Evolutionary conservation across 306 rosid species (phyloP).

Genomic region (Pterocarpus macrocarpus): DNA sequence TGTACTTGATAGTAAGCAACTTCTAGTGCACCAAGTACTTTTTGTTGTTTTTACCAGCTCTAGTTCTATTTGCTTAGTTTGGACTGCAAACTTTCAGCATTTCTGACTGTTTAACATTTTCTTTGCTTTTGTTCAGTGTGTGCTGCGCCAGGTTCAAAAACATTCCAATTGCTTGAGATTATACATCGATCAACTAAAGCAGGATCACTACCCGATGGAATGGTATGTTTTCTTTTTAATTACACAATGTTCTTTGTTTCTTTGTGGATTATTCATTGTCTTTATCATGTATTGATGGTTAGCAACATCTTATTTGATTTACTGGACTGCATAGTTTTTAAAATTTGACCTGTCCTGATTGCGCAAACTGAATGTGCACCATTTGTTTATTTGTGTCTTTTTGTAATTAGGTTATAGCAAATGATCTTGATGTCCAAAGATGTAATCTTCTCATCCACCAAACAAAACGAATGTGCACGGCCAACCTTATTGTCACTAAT

Average conservation of each 20-base stretch:
- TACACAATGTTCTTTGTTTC: slow-evolving; percentile 6
- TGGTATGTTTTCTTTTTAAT: slow-evolving; percentile 68
- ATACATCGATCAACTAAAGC: slow-evolving; percentile 78
- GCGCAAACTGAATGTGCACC: slow-evolving; percentile 33
- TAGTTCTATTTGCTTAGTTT: slow-evolving; percentile 28
- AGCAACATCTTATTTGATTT: slow-evolving; percentile 32
- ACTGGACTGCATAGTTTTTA: slow-evolving; percentile 18
- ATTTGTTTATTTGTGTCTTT: slow-evolving; percentile 19
- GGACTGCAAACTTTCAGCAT: slow-evolving; percentile 34
- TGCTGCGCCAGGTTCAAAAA: slow-evolving; percentile 99
- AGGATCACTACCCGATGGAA: slow-evolving; percentile 82
- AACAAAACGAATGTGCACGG: slow-evolving; percentile 98
- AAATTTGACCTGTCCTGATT: slow-evolving; percentile 18
- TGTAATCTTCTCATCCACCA: slow-evolving; percentile 99
- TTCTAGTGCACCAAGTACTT: slow-evolving; percentile 46
- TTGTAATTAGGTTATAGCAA: slow-evolving; percentile 83
- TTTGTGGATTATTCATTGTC: slow-evolving; percentile 32
- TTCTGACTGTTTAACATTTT: slow-evolving; percentile 29
- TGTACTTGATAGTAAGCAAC: slow-evolving; percentile 93
- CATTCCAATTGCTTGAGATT: slow-evolving; percentile 97
- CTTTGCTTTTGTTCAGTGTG: slow-evolving; percentile 74
- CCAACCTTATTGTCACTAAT: slow-evolving; percentile 94
- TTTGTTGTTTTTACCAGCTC: slow-evolving; percentile 30
- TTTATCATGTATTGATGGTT: slow-evolving; percentile 11
- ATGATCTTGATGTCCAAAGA: slow-evolving; percentile 97